Percentiles rank a stretch among this genome's conserved stretches.
These are phyloP conservation scores for Penicillium samsonianum DNA, from an alignment of 495 filamentous ascomycete species.

Conservation along the genomic window DNA sequence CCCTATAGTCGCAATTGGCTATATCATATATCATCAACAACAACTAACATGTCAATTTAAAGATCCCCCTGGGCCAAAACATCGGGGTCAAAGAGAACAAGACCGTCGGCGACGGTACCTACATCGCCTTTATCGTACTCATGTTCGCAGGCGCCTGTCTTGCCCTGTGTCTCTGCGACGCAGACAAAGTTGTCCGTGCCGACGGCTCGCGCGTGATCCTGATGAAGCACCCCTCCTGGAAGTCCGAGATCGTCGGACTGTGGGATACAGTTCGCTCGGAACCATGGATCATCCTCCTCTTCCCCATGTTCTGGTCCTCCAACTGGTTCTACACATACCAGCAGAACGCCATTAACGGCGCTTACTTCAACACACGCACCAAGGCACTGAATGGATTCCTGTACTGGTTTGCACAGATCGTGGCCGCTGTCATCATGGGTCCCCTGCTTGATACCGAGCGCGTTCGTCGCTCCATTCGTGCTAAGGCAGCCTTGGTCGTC, in stretches of 20 bases:
- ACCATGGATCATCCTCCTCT: constrained; percentile 45
- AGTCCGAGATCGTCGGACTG: constrained; percentile 45
- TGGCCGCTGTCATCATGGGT: constrained; percentile 48
- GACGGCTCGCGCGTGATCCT: constrained; percentile 78
- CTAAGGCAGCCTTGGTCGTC: constrained; percentile 39
- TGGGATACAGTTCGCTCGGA: constrained; percentile 41
- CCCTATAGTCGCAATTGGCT: not conserved
- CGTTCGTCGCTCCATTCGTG: constrained; percentile 44
- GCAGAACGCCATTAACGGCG: constrained; percentile 54
- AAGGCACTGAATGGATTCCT: constrained; percentile 50
- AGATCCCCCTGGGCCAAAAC: constrained; percentile 49
- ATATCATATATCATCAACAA: not conserved
- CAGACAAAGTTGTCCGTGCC: constrained; percentile 66
- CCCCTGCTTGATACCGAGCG: constrained; percentile 43
- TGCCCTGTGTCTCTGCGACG: constrained; percentile 56
- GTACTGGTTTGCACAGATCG: constrained; percentile 57
- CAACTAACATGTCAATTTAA: not conserved
- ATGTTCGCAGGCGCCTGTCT: constrained; percentile 59
- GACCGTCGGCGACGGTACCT: constrained; percentile 51
- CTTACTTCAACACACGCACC: constrained; percentile 50
- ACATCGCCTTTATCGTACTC: constrained; percentile 54
- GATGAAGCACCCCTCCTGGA: constrained; percentile 80
- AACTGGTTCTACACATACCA: constrained; percentile 82
- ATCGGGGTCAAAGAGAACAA: constrained; percentile 36
- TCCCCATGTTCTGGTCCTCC: constrained; percentile 60